These are phyloP conservation scores for Melampsora americana DNA, from an alignment of 1,284 basidiomycete genomes.

Conservation along the genomic window DNA sequence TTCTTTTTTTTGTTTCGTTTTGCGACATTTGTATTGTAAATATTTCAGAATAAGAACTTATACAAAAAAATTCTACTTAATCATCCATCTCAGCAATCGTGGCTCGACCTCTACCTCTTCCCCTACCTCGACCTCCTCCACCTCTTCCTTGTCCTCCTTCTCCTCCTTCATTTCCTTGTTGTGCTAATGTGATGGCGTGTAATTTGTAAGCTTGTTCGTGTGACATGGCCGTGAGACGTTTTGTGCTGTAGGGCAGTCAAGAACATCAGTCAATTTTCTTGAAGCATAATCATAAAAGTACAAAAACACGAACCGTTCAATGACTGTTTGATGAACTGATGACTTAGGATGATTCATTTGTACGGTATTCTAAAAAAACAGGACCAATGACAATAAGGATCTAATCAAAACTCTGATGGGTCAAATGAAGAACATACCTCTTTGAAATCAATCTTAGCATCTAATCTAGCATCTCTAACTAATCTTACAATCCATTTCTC, in stretches of 20 bases:
- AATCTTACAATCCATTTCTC: slow-evolving; percentile 99
- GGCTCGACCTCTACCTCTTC: slow-evolving; percentile 13
- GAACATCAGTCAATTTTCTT: slow-evolving; percentile 79
- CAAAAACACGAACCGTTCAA: slow-evolving; percentile 81
- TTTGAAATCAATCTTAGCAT: slow-evolving; percentile 95
- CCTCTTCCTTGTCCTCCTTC: slow-evolving; percentile 3
- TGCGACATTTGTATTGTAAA: too few relatives aligned
- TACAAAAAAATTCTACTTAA: background rate
- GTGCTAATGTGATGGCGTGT: slow-evolving; percentile 22
- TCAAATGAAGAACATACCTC: slow-evolving; percentile 56
- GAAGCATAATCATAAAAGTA: slow-evolving; percentile 77
- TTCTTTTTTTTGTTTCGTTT: too few relatives aligned
- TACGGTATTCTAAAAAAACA: slow-evolving; percentile 70
- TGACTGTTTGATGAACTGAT: slow-evolving; percentile 88
- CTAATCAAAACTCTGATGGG: background rate
- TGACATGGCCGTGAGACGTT: slow-evolving; percentile 37
- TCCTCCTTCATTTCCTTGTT: slow-evolving; percentile 24
- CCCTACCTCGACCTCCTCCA: slow-evolving; percentile 14
- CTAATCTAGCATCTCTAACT: slow-evolving; percentile 92
- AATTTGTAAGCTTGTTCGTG: slow-evolving; percentile 41
- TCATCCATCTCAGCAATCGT: slow-evolving; percentile 44
- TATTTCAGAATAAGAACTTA: too few relatives aligned
- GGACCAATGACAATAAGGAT: background rate
- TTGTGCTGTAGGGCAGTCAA: slow-evolving; percentile 55
- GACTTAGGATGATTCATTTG: slow-evolving; percentile 86